Evolutionary conservation across 2,329 filamentous ascomycete genomes (phyloP), one percentile per base, ranked within the genome.

Genomic region (Phialophora chinensis): DNA sequence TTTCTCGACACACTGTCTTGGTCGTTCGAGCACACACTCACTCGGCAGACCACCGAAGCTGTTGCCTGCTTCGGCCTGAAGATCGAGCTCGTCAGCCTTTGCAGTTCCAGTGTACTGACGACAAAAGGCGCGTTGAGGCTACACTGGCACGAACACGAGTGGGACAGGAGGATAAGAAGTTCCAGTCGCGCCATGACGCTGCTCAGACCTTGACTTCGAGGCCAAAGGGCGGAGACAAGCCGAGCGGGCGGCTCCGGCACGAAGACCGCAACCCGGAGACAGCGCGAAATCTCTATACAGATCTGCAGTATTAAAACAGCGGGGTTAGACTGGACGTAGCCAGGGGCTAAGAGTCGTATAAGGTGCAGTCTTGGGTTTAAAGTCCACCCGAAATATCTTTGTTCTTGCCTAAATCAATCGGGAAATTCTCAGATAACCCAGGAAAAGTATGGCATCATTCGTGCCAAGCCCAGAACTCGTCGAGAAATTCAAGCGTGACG

Each of bases 401-500:
- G 1, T 17, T 7, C 7, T 55, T 31, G 29, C 23, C 56, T 12
- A 25, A 38, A n/a, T 25, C 56, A 31, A 17, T 17, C 20, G 12
- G 29, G 11, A n/a, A 6, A 52, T 38, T n/a, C 23, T 42, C 17
- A 3, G 47, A 10, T 11, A 33, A 23, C 27, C 42, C 3, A 11
- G n/a, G 27, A 12, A 27, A 35, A 44, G 20, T 20, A 61, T 66
- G 68, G 50, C 64, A 57, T 68, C 72, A 60, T 67, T 69, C 69
- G 54, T 60, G 23, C 71, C 72, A 35, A 72, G 67, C 25, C 53
- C 65, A 20, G 69, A 68, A 7, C 69, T 74, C 35, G 63, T 74
- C 10, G 69, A 66, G 42, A 72, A 64, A 10, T 76, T 73, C 60
- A 68, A 76, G 50, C 60, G 71, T 7, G 69, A 75, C 53, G 74